Evolutionary conservation across 306 rosid genomes (phyloP).

Genomic region (Erythrophleum fordii): DNA sequence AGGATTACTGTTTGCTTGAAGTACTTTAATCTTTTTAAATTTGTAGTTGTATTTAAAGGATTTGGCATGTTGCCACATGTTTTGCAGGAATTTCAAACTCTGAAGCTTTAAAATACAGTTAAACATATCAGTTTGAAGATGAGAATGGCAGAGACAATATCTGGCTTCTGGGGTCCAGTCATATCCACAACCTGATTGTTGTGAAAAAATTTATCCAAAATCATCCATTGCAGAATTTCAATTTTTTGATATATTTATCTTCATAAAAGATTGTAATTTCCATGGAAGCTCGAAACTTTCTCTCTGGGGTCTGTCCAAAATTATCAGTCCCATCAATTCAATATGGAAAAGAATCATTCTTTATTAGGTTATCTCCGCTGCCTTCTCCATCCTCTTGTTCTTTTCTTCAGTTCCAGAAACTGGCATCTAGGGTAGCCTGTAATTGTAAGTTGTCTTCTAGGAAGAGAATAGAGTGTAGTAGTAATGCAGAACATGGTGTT

Average conservation of each 20-base stretch:
- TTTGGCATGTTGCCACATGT: constrained; percentile 40
- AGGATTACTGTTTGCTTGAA: neutral
- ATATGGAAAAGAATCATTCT: constrained; percentile 36
- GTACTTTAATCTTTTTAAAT: constrained; percentile 15
- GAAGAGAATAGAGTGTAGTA: constrained; percentile 42
- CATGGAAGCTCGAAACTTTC: constrained; percentile 49
- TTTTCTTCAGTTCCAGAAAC: constrained; percentile 39
- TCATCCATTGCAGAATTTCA: constrained; percentile 83
- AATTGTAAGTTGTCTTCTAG: constrained; percentile 32
- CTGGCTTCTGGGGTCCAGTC: constrained; percentile 82
- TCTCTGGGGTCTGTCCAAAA: constrained; percentile 52
- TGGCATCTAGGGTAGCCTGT: constrained; percentile 32
- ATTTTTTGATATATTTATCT: neutral
- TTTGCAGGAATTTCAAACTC: constrained; percentile 50
- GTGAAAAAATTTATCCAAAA: constrained; percentile 66
- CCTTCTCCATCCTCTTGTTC: constrained; percentile 40
- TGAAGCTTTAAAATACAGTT: constrained; percentile 37
- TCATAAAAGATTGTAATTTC: neutral
- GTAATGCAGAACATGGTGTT: constrained; percentile 27
- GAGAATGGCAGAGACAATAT: constrained; percentile 64
- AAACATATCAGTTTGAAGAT: constrained; percentile 31
- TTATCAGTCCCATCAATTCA: constrained; percentile 29
- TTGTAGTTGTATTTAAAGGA: constrained; percentile 7
- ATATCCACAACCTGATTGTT: constrained; percentile 69
- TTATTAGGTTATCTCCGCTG: constrained; percentile 19